These are phyloP conservation scores for Diophrys sp. DNA, from an alignment of 73 alveolate species.

Conservation along the genomic window DNA sequence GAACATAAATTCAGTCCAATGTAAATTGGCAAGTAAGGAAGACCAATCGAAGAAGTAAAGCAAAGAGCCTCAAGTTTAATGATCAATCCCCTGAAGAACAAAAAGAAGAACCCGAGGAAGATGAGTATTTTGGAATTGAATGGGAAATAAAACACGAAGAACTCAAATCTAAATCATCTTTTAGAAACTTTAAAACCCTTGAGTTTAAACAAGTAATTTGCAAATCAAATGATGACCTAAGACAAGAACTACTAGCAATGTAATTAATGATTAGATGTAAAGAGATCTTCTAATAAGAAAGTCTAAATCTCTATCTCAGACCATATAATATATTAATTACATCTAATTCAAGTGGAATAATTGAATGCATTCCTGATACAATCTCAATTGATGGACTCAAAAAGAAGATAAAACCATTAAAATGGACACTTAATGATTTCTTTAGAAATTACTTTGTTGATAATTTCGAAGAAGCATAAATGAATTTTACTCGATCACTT, in stretches of 20 bases:
- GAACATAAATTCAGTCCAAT: no score
- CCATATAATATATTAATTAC: conserved; percentile 96
- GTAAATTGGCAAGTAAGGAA: no score
- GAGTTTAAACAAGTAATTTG: conserved; percentile 82
- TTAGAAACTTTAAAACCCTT: conserved; percentile 73
- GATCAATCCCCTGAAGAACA: no score
- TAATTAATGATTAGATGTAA: conserved; percentile 85
- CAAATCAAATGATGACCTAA: conserved; percentile 96
- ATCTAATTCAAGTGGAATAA: conserved; percentile 89
- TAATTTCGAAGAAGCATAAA: conserved; percentile 92
- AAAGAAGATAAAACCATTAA: conserved; percentile 63
- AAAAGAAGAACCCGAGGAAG: conserved; percentile 34
- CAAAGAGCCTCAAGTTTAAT: no score
- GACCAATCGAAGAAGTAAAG: no score
- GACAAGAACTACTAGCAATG: conserved; percentile 96
- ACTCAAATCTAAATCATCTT: conserved; percentile 64
- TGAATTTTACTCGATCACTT: conserved; percentile 94
- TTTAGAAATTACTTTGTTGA: conserved; percentile 78
- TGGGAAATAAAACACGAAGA: conserved; percentile 69
- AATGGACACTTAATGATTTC: conserved; percentile 77
- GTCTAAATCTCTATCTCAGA: conserved; percentile 76
- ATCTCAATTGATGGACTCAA: conserved; percentile 92
- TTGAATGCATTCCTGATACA: conserved; percentile 95
- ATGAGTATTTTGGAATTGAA: conserved; percentile 87
- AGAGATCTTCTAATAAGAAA: conserved; percentile 78